Percentiles rank a stretch among this genome's conserved stretches.
These are phyloP conservation scores for Sanghuangporus weigelae DNA, from an alignment of 1,284 basidiomycete species.

Conservation along the genomic window DNA sequence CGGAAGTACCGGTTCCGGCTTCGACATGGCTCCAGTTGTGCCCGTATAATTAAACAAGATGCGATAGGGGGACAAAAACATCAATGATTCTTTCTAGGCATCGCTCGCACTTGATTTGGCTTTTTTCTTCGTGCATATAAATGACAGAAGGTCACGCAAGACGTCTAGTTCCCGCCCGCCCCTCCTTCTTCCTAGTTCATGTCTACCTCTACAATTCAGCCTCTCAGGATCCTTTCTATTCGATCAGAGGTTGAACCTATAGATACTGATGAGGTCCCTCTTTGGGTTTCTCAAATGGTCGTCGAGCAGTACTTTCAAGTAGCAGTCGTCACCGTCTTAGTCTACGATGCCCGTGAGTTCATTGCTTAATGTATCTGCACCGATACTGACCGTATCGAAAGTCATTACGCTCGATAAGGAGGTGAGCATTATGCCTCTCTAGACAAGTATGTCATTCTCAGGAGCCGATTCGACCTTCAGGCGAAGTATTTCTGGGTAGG, in stretches of 20 bases:
- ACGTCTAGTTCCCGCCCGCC: not conserved
- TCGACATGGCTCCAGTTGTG: too few relatives aligned
- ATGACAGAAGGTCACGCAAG: not conserved
- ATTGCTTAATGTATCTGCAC: not conserved
- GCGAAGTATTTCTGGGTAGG: not conserved
- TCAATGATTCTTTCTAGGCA: too few relatives aligned
- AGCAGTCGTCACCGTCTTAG: not conserved
- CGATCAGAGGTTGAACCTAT: not conserved
- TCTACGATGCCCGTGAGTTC: not conserved
- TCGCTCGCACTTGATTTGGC: too few relatives aligned
- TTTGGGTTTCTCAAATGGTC: not conserved
- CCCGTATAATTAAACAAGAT: too few relatives aligned
- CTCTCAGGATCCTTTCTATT: not conserved
- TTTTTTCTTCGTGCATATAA: not conserved
- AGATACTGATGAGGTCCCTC: not conserved
- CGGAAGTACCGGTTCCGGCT: too few relatives aligned
- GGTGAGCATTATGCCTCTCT: not conserved
- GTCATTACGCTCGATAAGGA: not conserved
- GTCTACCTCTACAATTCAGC: not conserved
- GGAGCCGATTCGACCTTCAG: not conserved
- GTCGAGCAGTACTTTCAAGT: not conserved
- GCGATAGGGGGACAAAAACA: too few relatives aligned
- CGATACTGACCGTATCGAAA: not conserved
- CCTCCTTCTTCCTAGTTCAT: not conserved
- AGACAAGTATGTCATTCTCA: too few relatives aligned